Evolutionary conservation across 345 rosid species (phyloP).

Genomic region (Trapa bicornis): DNA sequence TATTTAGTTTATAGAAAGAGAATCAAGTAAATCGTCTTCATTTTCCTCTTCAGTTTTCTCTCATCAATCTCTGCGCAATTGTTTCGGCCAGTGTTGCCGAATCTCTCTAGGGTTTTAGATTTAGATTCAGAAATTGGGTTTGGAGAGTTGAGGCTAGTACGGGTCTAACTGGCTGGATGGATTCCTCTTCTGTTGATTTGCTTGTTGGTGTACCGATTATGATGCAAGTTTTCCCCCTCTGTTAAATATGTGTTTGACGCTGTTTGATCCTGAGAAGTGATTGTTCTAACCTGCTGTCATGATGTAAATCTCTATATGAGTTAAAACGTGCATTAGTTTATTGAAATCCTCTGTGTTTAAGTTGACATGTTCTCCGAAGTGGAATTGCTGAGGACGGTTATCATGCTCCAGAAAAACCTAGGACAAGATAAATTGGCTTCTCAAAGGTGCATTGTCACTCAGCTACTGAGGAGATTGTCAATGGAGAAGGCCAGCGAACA

Average conservation of each 20-base stretch:
- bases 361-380: slow-evolving; percentile 7
- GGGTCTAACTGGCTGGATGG: not conserved
- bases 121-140: not conserved
- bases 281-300: not conserved
- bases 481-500: not conserved
- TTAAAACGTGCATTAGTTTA: too few relatives aligned
- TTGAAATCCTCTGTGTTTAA: slow-evolving; percentile 1
- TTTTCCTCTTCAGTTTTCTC: not conserved
- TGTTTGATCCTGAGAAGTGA: not conserved
- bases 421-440: slow-evolving; percentile 2
- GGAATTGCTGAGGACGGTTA: slow-evolving; percentile 3
- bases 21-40: too few relatives aligned
- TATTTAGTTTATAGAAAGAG: not conserved
- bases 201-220: not conserved
- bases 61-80: not conserved
- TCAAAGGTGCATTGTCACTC: slow-evolving; percentile 4
- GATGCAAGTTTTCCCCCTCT: not conserved
- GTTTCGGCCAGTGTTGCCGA: not conserved
- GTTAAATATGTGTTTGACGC: too few relatives aligned
- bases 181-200: not conserved
- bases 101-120: not conserved
- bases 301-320: too few relatives aligned
- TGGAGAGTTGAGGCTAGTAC: not conserved
- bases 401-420: not conserved
- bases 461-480: slow-evolving; percentile 5